These are phyloP conservation scores for Penicillium desertorum DNA, from an alignment of 495 filamentous ascomycete genomes.

Conservation along the genomic window DNA sequence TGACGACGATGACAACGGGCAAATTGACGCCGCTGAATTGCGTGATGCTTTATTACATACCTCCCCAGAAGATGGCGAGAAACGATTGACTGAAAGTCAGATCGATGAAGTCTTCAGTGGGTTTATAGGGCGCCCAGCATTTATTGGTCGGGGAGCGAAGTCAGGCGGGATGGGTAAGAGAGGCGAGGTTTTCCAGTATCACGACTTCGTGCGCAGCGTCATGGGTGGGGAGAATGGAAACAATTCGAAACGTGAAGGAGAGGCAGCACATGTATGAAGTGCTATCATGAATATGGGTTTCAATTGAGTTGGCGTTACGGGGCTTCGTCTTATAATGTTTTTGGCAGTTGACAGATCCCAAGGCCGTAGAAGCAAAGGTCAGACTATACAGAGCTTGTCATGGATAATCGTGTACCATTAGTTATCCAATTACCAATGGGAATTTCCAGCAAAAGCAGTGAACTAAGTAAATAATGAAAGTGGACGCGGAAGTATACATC, in stretches of 20 bases:
- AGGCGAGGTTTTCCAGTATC: constrained; percentile 49
- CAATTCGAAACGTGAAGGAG: constrained; percentile 28
- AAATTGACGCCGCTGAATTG: constrained; percentile 80
- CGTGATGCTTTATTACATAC: constrained; percentile 81
- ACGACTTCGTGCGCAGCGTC: constrained; percentile 45
- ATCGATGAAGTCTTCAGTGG: constrained; percentile 80
- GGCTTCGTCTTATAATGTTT: constrained; percentile 7
- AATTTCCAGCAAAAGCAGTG: neutral
- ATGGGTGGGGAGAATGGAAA: constrained; percentile 42
- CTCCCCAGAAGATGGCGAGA: constrained; percentile 69
- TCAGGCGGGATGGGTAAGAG: constrained; percentile 35
- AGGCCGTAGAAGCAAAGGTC: constrained; percentile 1
- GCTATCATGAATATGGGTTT: constrained; percentile 14
- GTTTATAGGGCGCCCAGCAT: constrained; percentile 79
- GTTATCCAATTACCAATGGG: neutral
- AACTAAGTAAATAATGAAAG: neutral
- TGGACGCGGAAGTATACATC: constrained; percentile 1
- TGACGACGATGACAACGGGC: constrained; percentile 91
- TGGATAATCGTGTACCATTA: neutral
- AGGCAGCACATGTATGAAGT: constrained; percentile 26
- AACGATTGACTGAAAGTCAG: constrained; percentile 66
- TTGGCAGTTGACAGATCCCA: neutral
- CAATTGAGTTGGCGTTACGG: constrained; percentile 19
- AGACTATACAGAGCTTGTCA: neutral
- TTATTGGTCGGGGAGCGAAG: constrained; percentile 48